phyloP scores from a whole-genome alignment of 352 stramenopile genomes.

The Thraustochytrium sp. region DNA sequence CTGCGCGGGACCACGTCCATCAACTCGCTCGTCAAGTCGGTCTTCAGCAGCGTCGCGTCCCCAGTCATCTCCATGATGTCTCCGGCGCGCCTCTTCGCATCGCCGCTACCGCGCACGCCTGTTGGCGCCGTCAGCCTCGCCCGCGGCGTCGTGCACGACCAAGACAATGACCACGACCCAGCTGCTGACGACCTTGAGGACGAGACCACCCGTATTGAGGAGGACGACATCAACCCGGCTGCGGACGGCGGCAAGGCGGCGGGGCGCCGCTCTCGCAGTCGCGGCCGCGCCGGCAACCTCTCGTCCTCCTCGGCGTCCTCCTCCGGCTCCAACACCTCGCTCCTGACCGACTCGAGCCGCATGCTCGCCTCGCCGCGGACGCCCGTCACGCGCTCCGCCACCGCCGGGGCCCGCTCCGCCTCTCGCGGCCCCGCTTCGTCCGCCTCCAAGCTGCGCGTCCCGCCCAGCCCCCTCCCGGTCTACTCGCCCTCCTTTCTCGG shows the following conservation, averaged over 20 bases:
- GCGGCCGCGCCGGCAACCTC: not conserved
- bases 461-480: not conserved
- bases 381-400: not conserved
- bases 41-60: not conserved
- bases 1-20: not conserved
- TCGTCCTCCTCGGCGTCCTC: not conserved
- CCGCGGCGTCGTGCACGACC: not conserved
- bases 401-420: not conserved
- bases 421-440: not conserved
- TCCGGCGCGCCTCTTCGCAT: not conserved
- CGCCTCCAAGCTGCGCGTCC: not conserved
- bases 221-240: no score
- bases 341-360: not conserved
- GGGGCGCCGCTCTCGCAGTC: no score
- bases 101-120: not conserved
- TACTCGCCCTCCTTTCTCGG: not conserved
- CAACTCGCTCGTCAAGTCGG: not conserved
- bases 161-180: not conserved
- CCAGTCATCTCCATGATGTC: constrained; percentile 21
- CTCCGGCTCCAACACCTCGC: not conserved
- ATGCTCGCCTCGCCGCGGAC: not conserved
- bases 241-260: no score
- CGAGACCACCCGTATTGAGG: no score
- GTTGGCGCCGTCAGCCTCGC: not conserved
- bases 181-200: not conserved